Conservation (phyloP, 768 basidiomycete genomes). For the Amanita pseudoporphyria region DNA sequence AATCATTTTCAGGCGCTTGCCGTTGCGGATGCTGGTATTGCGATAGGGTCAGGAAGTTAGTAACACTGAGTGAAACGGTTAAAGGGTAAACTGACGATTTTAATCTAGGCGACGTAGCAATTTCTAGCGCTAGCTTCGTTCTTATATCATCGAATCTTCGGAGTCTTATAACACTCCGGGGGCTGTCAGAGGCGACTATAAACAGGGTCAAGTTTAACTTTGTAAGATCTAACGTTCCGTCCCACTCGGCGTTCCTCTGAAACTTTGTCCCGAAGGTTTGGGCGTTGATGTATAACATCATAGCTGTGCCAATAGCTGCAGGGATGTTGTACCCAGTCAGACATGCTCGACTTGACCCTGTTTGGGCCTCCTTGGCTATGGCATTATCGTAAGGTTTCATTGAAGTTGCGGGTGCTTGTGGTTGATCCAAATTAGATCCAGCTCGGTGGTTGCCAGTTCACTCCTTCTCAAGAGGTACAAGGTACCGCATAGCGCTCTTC, state of each 20-base stretch:
- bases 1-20: constrained; percentile 31
- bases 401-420: background rate
- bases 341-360: constrained; percentile 55
- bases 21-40: constrained; percentile 50
- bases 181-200: constrained; percentile 59
- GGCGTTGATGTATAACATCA: constrained; percentile 59
- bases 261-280: constrained; percentile 32
- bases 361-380: constrained; percentile 79
- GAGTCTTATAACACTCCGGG: constrained; percentile 47
- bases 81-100: constrained; percentile 5
- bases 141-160: constrained; percentile 60
- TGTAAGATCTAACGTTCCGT: constrained; percentile 26
- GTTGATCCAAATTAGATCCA: background rate
- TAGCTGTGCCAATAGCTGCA: constrained; percentile 67
- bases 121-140: constrained; percentile 75
- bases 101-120: constrained; percentile 45
- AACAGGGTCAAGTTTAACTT: constrained; percentile 70
- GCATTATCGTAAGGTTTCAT: constrained; percentile 55
- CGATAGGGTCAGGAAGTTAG: constrained; percentile 61
- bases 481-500: constrained; percentile 4
- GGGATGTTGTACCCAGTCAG: constrained; percentile 69
- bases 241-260: background rate
- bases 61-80: constrained; percentile 2
- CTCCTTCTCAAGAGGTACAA: constrained; percentile 46
- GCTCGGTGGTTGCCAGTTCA: constrained; percentile 45